Evolutionary conservation across 441 rosid species (phyloP), one percentile per base, ranked within the genome.

Genomic region (Mallotus repandus): DNA sequence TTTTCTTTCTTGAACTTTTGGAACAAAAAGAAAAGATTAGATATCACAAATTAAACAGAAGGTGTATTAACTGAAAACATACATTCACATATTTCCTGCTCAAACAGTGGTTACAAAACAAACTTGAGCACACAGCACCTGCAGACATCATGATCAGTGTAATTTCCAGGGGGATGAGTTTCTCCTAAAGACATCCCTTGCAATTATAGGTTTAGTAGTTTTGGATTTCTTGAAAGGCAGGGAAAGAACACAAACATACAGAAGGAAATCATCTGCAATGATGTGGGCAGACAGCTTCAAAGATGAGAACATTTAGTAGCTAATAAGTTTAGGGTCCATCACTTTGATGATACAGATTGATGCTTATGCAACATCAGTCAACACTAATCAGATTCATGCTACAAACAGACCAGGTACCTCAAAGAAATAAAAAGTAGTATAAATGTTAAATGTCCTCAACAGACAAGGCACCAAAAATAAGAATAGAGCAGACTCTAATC

Each of bases 401-500:
- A 46, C 65, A 70, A 59, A 58, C 55, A 46, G 25, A 46, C 9
- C 73, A 46, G 25, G 57, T 46, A 48, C 73, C 11, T 58, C 21
- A 59, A 15, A 48, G 45, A 68, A 25, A 12, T 45, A 11, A 69
- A 12, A 46, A n/a, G 29, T 45, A 7, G 57, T 45, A 50, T 32
- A 71, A 61, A 60, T 11, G 32, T 14, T n/a, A 35, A 60, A 22
- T 57, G 57, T 29, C 64, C 64, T 7, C 19, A 54, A 21, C 16
- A 21, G 4, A 57, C 16, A 49, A 58, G 19, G 9, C 15, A 57
- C 46, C 54, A 46, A 49, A 57, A 22, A 65, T 19, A 32, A 56
- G 58, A 45, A 65, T 65, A 49, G 48, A 57, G 57, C 35, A 56
- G 13, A 22, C 21, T 9, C 0, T 32, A 45, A 22, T 49, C 43